Percentiles rank a stretch among this genome's conserved stretches.
These are phyloP conservation scores for Cyclotella baltica DNA, from an alignment of 108 stramenopile genomes.

Conservation along the genomic window DNA sequence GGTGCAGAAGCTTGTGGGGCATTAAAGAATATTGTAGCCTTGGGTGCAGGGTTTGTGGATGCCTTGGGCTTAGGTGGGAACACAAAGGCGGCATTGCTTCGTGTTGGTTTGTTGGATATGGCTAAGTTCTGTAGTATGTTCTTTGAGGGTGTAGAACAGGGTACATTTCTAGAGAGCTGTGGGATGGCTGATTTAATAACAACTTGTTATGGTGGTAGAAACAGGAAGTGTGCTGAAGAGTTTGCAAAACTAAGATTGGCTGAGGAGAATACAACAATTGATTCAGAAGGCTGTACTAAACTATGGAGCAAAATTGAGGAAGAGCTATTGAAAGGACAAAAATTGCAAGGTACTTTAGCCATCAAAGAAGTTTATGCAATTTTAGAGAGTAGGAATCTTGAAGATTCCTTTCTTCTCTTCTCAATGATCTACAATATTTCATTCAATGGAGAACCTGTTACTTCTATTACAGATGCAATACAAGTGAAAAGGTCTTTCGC, in stretches of 20 bases:
- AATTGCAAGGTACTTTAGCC: conserved; percentile 93
- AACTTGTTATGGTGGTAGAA: conserved; percentile 97
- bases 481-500: too few species aligned
- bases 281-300: conserved; percentile 53
- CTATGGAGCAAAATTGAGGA: conserved; percentile 82
- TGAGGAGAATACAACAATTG: conserved; percentile 23
- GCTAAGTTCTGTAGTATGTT: conserved; percentile 88
- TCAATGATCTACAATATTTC: conserved; percentile 85
- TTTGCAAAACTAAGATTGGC: conserved; percentile 68
- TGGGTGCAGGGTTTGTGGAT: conserved; percentile 97
- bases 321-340: conserved; percentile 91
- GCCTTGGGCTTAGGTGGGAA: conserved; percentile 90
- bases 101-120: conserved; percentile 90
- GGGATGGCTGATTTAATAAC: conserved; percentile 98
- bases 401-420: conserved; percentile 88
- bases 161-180: conserved; percentile 93
- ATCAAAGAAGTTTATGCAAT: conserved; percentile 82
- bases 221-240: conserved; percentile 93
- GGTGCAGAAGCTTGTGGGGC: conserved; percentile 97
- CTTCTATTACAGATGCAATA: conserved; percentile 70
- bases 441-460: conserved; percentile 67
- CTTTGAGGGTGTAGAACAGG: conserved; percentile 76
- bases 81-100: conserved; percentile 96
- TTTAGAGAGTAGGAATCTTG: conserved; percentile 64
- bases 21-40: conserved; percentile 96